Evolutionary conservation across 208 protist genomes (phyloP).

Genomic region (Trypanosoma platydactyli): DNA sequence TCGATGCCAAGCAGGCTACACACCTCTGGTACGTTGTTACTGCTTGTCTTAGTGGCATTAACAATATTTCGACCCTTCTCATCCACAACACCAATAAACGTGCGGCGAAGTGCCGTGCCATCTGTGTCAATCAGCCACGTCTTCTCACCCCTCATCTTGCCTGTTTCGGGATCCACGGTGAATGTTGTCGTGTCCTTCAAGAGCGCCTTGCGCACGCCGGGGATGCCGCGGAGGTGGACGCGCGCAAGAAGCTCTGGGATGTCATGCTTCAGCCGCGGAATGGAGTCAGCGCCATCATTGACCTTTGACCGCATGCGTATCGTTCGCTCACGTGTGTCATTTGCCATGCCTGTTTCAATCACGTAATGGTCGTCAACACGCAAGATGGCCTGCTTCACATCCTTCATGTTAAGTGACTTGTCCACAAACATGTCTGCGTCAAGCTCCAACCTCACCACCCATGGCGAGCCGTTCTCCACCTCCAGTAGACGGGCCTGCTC

Average conservation of each 20-base stretch:
- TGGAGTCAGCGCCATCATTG: constrained; percentile 52
- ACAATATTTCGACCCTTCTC: constrained; percentile 91
- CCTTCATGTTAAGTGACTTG: constrained; percentile 92
- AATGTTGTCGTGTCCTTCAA: constrained; percentile 66
- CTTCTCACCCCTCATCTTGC: constrained; percentile 56
- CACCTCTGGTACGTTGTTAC: constrained; percentile 99
- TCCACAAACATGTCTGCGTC: constrained; percentile 91
- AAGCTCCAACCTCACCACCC: constrained; percentile 96
- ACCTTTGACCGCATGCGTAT: constrained; percentile 86
- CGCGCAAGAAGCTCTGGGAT: constrained; percentile 67
- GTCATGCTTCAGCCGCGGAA: constrained; percentile 57
- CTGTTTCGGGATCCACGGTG: constrained; percentile 49
- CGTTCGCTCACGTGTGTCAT: constrained; percentile 87
- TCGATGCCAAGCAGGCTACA: constrained; percentile 94
- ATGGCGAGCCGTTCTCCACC: constrained; percentile 84
- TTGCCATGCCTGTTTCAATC: constrained; percentile 93
- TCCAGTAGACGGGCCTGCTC: constrained; percentile 37
- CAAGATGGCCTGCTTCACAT: constrained; percentile 93
- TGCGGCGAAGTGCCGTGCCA: constrained; percentile 94
- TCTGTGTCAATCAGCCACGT: constrained; percentile 95
- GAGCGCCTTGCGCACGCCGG: constrained; percentile 94
- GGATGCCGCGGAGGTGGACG: constrained; percentile 93
- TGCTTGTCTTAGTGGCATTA: constrained; percentile 91
- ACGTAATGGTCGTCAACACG: constrained; percentile 77
- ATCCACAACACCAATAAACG: constrained; percentile 97